Evolutionary conservation across 2,329 filamentous ascomycete genomes (phyloP), one percentile per base, ranked within the genome.

Genomic region (Ophiognomonia clavigignenti-juglandacearum): DNA sequence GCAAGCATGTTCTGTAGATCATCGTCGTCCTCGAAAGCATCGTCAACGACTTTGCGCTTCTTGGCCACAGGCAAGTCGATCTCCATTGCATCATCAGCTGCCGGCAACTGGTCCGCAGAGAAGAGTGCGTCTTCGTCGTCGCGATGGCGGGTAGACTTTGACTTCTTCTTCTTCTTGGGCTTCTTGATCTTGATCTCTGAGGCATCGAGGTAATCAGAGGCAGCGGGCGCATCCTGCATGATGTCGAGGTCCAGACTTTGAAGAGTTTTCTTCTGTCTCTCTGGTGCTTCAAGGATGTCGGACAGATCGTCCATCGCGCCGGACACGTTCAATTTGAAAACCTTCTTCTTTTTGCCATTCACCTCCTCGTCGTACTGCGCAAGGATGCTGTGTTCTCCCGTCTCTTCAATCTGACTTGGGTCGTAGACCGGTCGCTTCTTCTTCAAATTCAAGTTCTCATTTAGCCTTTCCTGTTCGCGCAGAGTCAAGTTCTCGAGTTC

Each of bases 331-430:
- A 98, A 72, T 0, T 88, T 96, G 58, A 98, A 98, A 14, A 47
- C n/a, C 63, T 95, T 96, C 47, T 77, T 73, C 69, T 95, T 93
- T 68, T 95, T 96, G 46, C 90, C 90, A 29, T 86, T 80, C 44
- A 96, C 95, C 60, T 96, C 92, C 54, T 97, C 93, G 58, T 97
- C 93, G 61, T 98, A 98, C 57, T 98, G 92, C 13, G 87, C 81
- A 35, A 98, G 70, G 20, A 98, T 82, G 6, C 78, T 77, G 16
- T 76, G 76, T 48, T 83, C 73, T 11, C 78, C 84, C 20, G 77
- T 77, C 23, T 82, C 77, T 37, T 86, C 84, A 27, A 84, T 72
- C 48, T 85, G 82, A 52, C 88, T 85, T 0, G 92, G 91, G 58
- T 98, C 88, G 64, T 98, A 98, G 1, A 83, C 83, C 0, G 86